These are phyloP conservation scores for Craspedostauros australis DNA, from an alignment of 108 stramenopile genomes.

Conservation along the genomic window DNA sequence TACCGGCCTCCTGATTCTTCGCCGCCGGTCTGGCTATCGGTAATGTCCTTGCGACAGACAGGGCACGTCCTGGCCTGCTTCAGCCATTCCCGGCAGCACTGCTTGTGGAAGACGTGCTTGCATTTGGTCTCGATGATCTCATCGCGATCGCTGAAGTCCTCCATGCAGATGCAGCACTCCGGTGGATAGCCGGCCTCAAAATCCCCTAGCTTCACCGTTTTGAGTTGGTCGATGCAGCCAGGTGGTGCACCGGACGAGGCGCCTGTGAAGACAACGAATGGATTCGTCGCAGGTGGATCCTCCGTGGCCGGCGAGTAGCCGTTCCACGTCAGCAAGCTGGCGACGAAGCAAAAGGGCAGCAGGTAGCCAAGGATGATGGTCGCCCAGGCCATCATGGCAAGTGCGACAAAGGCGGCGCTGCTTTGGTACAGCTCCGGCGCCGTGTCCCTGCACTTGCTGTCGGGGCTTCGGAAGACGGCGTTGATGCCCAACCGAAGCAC, in stretches of 20 bases:
- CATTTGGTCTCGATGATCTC: constrained; percentile 63
- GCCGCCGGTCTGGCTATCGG: too few relatives aligned
- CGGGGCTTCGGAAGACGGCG: constrained; percentile 32
- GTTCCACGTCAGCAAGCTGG: constrained; percentile 55
- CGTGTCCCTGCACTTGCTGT: constrained; percentile 39
- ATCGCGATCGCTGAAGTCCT: constrained; percentile 42
- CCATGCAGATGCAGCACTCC: constrained; percentile 77
- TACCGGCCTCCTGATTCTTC: too few relatives aligned
- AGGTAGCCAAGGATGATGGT: constrained; percentile 56
- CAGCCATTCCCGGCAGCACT: constrained; percentile 65
- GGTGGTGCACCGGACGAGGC: constrained; percentile 47
- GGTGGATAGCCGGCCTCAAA: constrained; percentile 35
- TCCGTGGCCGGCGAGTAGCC: constrained; percentile 62
- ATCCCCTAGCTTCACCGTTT: constrained; percentile 25
- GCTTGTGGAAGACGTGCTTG: constrained; percentile 71
- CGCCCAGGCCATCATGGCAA: constrained; percentile 58
- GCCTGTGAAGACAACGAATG: constrained; percentile 44
- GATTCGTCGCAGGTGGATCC: too few relatives aligned
- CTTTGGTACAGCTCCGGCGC: constrained; percentile 55
- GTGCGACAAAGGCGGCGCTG: constrained; percentile 40
- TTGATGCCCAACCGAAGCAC: constrained; percentile 48
- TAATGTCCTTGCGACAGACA: constrained; percentile 57
- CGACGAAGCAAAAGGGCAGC: constrained; percentile 52
- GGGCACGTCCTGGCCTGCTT: constrained; percentile 64
- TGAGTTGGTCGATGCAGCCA: constrained; percentile 41